Conservation (phyloP, 768 basidiomycete genomes). For the Chalciporus piperatus region DNA sequence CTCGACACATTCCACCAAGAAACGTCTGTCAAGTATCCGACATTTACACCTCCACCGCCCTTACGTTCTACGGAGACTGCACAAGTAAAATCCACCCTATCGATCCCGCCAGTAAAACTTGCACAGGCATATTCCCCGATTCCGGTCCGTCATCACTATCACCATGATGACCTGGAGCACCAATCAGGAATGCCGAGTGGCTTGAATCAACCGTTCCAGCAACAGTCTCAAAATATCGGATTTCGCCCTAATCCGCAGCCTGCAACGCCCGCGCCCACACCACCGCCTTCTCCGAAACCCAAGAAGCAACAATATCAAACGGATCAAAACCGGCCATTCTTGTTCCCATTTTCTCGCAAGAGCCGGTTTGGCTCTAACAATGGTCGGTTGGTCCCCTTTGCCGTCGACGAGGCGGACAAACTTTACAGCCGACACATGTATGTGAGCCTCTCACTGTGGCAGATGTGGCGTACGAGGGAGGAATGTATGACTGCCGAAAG, state of each 20-base stretch:
- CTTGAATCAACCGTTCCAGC: conserved; percentile 36
- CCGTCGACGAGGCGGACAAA: conserved; percentile 92
- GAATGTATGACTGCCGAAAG: conserved; percentile 94
- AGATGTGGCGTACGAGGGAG: conserved; percentile 95
- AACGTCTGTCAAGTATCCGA: conserved; percentile 93
- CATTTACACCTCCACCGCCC: conserved; percentile 68
- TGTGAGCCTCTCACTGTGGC: conserved; percentile 80
- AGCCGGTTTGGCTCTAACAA: conserved; percentile 49
- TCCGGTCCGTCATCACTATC: conserved; percentile 91
- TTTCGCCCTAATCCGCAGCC: conserved; percentile 55
- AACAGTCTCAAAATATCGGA: conserved; percentile 27
- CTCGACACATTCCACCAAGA: conserved; percentile 88
- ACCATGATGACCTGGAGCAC: conserved; percentile 72
- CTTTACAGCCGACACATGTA: conserved; percentile 91
- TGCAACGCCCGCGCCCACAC: conserved; percentile 87
- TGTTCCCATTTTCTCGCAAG: conserved; percentile 89
- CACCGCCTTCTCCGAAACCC: conserved; percentile 80
- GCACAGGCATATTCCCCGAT: conserved; percentile 92
- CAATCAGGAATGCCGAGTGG: conserved; percentile 40
- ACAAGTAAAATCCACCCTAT: conserved; percentile 28
- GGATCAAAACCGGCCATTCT: conserved; percentile 88
- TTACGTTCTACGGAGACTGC: conserved; percentile 27
- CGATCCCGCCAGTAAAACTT: conserved; percentile 57
- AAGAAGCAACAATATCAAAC: conserved; percentile 99
- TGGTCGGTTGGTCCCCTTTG: conserved; percentile 81